Conservation (phyloP, 148 eudicot genomes). For the Chenopodium berlandieri region DNA sequence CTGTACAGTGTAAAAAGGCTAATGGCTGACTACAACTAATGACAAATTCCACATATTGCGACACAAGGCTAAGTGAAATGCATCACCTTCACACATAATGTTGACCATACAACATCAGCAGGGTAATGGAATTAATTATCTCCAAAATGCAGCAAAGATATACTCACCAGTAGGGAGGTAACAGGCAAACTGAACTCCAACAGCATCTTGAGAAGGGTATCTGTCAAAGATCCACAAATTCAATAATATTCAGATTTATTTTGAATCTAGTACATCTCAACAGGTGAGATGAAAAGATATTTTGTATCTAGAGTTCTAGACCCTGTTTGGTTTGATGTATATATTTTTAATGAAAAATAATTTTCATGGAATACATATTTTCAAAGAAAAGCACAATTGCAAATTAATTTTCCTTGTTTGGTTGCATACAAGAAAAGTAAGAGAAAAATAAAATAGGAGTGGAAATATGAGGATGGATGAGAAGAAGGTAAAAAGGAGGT, state of each 20-base stretch:
- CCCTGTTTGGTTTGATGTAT: too few species aligned
- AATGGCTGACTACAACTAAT: slow-evolving; percentile 15
- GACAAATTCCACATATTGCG: not conserved
- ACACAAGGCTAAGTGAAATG: not conserved
- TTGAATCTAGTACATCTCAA: not conserved
- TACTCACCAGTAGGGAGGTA: slow-evolving; percentile 59
- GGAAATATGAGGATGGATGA: too few species aligned
- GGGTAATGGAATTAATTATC: not conserved
- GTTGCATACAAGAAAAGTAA: too few species aligned
- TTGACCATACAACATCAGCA: not conserved
- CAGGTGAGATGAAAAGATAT: not conserved
- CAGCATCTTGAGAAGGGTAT: slow-evolving; percentile 70
- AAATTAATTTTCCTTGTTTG: too few species aligned
- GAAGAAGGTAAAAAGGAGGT: too few species aligned
- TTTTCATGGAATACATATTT: too few species aligned
- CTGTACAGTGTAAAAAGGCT: slow-evolving; percentile 11
- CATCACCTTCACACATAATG: slow-evolving; percentile 1
- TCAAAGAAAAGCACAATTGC: too few species aligned
- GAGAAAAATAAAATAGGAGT: too few species aligned
- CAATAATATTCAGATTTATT: not conserved
- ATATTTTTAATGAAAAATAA: too few species aligned
- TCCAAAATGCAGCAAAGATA: slow-evolving; percentile 2
- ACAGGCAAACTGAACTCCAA: slow-evolving; percentile 64
- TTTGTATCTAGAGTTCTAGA: too few species aligned
- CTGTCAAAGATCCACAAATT: slow-evolving; percentile 38